Conservation (phyloP, 2,329 filamentous ascomycete genomes). For the Tolypocladium tropicale region DNA sequence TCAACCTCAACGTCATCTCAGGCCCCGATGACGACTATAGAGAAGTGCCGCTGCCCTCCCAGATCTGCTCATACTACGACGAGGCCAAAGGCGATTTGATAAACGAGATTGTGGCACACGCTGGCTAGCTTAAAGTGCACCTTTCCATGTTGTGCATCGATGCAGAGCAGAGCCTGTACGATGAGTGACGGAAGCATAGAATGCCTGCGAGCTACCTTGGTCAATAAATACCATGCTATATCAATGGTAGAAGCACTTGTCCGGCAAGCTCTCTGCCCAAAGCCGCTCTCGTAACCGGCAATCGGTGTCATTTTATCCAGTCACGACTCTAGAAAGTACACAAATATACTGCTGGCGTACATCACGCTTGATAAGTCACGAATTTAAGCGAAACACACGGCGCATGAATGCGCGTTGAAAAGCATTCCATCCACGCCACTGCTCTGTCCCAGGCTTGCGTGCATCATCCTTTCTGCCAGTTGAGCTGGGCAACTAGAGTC, state of each 20-base stretch:
- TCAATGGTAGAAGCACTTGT: too few species aligned
- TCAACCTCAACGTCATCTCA: conserved; percentile 78
- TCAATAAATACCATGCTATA: too few species aligned
- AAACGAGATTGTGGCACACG: conserved; percentile 92
- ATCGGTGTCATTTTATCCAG: neutral
- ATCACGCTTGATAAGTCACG: neutral
- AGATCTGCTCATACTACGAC: conserved; percentile 71
- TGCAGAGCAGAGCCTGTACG: neutral
- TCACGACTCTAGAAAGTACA: neutral
- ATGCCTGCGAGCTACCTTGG: neutral
- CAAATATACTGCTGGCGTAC: neutral
- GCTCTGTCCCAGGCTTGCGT: neutral
- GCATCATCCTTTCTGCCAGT: neutral
- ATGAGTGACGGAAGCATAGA: neutral
- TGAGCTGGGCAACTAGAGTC: neutral
- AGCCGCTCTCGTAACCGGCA: neutral
- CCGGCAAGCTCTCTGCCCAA: neutral
- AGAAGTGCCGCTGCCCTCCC: conserved; percentile 80
- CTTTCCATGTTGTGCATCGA: neutral
- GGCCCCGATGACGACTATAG: conserved; percentile 70
- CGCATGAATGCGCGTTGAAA: neutral
- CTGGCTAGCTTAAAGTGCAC: conserved; percentile 44
- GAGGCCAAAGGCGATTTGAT: conserved; percentile 62
- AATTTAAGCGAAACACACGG: too few species aligned
- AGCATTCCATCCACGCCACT: neutral